These are phyloP conservation scores for Magnusiomyces magnusii DNA, from an alignment of 1,139 yeast genomes.

Conservation along the genomic window DNA sequence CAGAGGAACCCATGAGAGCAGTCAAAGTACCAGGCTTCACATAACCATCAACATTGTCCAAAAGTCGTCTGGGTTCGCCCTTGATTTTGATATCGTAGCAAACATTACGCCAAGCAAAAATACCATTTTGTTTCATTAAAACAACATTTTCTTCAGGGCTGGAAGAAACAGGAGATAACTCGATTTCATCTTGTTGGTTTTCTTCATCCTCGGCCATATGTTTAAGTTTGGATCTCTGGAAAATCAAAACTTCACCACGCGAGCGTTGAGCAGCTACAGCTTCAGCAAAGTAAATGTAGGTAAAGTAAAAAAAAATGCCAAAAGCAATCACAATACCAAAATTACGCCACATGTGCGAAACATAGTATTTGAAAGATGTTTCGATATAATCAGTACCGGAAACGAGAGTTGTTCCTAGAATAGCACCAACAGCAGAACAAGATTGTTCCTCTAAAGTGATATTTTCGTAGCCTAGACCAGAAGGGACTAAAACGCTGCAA, in stretches of 20 bases:
- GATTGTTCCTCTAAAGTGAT: slow-evolving; percentile 37
- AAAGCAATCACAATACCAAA: slow-evolving; percentile 57
- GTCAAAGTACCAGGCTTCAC: slow-evolving; percentile 65
- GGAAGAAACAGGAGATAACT: neutral
- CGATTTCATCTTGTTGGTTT: slow-evolving; percentile 17
- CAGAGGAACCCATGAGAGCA: slow-evolving; percentile 75
- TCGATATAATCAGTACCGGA: slow-evolving; percentile 49
- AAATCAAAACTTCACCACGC: slow-evolving; percentile 68
- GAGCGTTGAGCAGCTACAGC: slow-evolving; percentile 64
- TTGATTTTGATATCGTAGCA: slow-evolving; percentile 61
- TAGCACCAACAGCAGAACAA: slow-evolving; percentile 55
- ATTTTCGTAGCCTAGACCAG: slow-evolving; percentile 39
- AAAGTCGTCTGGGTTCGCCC: slow-evolving; percentile 42
- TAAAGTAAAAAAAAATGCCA: slow-evolving; percentile 43
- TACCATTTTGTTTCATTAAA: slow-evolving; percentile 28
- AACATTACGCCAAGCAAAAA: slow-evolving; percentile 68
- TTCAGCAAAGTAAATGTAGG: slow-evolving; percentile 52
- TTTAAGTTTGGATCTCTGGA: slow-evolving; percentile 33
- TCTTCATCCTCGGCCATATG: slow-evolving; percentile 26
- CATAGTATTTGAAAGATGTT: slow-evolving; percentile 40
- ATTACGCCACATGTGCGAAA: slow-evolving; percentile 68
- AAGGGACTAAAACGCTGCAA: slow-evolving; percentile 43
- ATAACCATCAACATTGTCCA: slow-evolving; percentile 66
- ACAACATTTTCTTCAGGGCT: slow-evolving; percentile 8
- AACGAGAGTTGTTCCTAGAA: slow-evolving; percentile 37